A percentile compares a stretch with the other conserved stretches of the same genome.
Conservation (phyloP, 2,329 filamentous ascomycete genomes). For the Sphaerulina musiva region DNA sequence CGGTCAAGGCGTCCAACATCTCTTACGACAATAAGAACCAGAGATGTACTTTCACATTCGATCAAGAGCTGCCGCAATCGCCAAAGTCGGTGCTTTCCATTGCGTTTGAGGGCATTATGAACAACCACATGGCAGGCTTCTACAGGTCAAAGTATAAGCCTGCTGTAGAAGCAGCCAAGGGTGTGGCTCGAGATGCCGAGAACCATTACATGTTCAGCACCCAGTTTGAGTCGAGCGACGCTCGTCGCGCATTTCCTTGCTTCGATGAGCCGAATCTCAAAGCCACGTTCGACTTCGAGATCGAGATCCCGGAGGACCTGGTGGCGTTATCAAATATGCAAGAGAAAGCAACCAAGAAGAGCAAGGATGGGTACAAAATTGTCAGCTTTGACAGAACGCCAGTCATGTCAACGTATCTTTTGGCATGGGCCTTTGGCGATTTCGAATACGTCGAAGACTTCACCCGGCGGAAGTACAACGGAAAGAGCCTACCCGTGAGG, state of each 20-base stretch:
- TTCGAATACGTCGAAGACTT: conserved; percentile 94
- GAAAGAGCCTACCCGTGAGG: conserved; percentile 82
- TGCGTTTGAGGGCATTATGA: conserved; percentile 73
- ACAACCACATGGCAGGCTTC: conserved; percentile 92
- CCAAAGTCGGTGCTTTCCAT: conserved; percentile 62
- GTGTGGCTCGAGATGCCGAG: conserved; percentile 66
- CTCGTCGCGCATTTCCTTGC: conserved; percentile 89
- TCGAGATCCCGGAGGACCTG: conserved; percentile 84
- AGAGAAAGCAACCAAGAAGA: conserved; percentile 63
- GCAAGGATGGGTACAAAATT: conserved; percentile 56
- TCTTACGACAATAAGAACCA: conserved; percentile 78
- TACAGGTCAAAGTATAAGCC: conserved; percentile 94
- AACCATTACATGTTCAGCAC: conserved; percentile 71
- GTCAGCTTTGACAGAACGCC: conserved; percentile 80
- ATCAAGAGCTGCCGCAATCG: conserved; percentile 61
- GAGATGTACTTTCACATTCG: conserved; percentile 71
- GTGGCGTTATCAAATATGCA: conserved; percentile 95
- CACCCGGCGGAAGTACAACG: conserved; percentile 84
- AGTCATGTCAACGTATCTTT: conserved; percentile 80
- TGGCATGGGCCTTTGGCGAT: conserved; percentile 92
- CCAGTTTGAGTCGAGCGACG: conserved; percentile 95
- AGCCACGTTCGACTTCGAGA: conserved; percentile 86
- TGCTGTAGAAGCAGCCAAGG: conserved; percentile 60
- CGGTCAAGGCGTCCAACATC: conserved; percentile 59
- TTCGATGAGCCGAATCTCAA: conserved; percentile 98